Base-by-base conservation (phyloP, 768 basidiomycete species). In the Suillus decipiens region DNA sequence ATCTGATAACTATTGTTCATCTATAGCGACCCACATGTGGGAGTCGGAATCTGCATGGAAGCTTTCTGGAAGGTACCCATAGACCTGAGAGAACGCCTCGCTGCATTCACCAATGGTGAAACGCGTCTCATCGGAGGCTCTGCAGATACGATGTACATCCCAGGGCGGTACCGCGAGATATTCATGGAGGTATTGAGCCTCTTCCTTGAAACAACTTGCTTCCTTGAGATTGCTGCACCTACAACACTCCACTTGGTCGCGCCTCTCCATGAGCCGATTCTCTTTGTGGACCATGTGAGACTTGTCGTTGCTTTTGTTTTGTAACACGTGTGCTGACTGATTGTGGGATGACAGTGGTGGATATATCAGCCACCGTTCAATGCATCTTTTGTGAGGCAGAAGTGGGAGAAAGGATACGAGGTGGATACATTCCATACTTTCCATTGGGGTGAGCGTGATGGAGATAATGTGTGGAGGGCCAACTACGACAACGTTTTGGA, bases 371-470 rank as follows among this genome's bases (percentile, higher is more conserved):
- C 81, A 9, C 83, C 82, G 22, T 81, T 81, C 60, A 77, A 82
- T 60, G 74, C 80, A 15, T 72, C 73, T 28, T 84, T 80, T 64
- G 82, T 84, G 61, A 75, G 81, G 17, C 70, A 78, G 51, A 76
- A 80, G 60, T 84, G 83, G 83, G 68, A 66, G 0, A 70, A 78
- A 61, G 82, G 81, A 1, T 76, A 71, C 60, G 82, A 83, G 61
- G 82, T 84, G 19, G 83, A 83, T 63, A 80, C 82, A 10, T 83
- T 84, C 67, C 82, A 84, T 63, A 76, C 80, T 0, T 84, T 82
- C 62, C 80, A 82, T 65, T 83, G 83, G 82, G 81, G 79, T 11
- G 80, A 81, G 57, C 73, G 61, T 7, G 72, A 64, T 5, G 68
- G 57, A 4, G 72, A 78, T 34, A 77, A 76, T 2, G 57, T 67